Evolutionary conservation across 179 eudicot species (phyloP), one percentile per base, ranked within the genome.

Genomic region (Sideroxylon spinosum): DNA sequence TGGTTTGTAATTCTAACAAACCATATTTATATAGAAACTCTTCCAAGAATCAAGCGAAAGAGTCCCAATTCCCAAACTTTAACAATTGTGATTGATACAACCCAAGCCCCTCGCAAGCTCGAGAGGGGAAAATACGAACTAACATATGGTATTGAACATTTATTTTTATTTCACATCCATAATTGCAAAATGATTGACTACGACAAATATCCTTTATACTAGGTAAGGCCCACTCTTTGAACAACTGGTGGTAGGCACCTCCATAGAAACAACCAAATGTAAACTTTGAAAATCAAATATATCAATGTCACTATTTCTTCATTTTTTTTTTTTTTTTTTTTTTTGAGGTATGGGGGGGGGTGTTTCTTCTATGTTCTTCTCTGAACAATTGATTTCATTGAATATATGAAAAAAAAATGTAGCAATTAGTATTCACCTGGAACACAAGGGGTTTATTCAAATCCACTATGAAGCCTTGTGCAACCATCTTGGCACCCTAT

Each of bases 391-490:
- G 26, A 52, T 14, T 9, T 44, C 48, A 73, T 16, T 22, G 63
- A 77, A 75, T 23, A 14, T 11, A 19, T 22, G 22, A 25, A 6
- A 52, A 78, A 32, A 55, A 29, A 73, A 48, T 29, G 63, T 5
- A 50, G 28, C 3, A 53, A 73, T 28, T 74, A 53, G 19, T 66
- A 32, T 46, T 76, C 76, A 93, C 98, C 97, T 93, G 98, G 81
- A 86, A 92, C 52, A 93, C 98, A 71, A 93, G 95, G 19, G 95
- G 92, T 82, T 92, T 88, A 81, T 88, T 84, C 68, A 93, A 86
- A 83, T 93, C 98, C 78, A 93, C 98, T 8, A 83, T 87, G 76
- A 90, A 93, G 50, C 85, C 90, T 73, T 88, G 79, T 25, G 89
- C 95, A 79, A 92, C 93, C 98, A 93, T 93, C 87, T 81, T 78